Conservation (phyloP, 164 flowering plant species). For the Tetracentron sinense region DNA sequence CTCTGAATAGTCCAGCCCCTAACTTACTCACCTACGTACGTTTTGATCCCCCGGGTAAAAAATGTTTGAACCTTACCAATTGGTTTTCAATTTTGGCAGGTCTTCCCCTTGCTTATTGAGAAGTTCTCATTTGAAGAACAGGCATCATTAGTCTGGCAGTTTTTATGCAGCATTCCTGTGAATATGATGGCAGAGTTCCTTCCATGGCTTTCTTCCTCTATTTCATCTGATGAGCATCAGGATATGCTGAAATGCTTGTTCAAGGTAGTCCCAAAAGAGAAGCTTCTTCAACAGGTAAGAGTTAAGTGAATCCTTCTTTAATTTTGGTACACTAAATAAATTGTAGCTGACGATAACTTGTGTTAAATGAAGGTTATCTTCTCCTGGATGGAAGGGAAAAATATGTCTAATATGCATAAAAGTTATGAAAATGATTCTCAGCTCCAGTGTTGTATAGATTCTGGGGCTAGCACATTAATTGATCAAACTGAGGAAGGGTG, state of each 20-base stretch:
- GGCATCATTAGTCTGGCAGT: conserved; percentile 93
- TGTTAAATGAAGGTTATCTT: conserved; percentile 57
- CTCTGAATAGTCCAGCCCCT: neutral
- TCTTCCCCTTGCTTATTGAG: conserved; percentile 80
- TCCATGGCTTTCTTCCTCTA: conserved; percentile 86
- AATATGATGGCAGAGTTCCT: conserved; percentile 95
- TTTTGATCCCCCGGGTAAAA: neutral
- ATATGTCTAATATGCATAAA: conserved; percentile 14
- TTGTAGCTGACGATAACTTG: neutral
- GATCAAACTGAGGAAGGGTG: conserved; percentile 23
- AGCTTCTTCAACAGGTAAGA: conserved; percentile 82
- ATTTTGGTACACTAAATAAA: neutral
- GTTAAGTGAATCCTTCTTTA: neutral
- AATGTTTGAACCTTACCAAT: neutral
- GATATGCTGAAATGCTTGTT: conserved; percentile 69
- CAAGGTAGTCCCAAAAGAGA: conserved; percentile 78
- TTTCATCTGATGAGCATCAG: conserved; percentile 69
- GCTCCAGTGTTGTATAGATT: conserved; percentile 21
- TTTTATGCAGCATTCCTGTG: conserved; percentile 90
- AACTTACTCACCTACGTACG: neutral
- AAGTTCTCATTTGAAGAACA: conserved; percentile 92
- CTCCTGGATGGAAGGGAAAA: conserved; percentile 75
- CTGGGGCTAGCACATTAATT: conserved; percentile 20
- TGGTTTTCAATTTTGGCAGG: conserved; percentile 44
- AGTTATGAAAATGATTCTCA: conserved; percentile 27